These are phyloP conservation scores for Zopfochytrium polystomum DNA, from an alignment of 371 early-diverging fungal species.

Conservation along the genomic window DNA sequence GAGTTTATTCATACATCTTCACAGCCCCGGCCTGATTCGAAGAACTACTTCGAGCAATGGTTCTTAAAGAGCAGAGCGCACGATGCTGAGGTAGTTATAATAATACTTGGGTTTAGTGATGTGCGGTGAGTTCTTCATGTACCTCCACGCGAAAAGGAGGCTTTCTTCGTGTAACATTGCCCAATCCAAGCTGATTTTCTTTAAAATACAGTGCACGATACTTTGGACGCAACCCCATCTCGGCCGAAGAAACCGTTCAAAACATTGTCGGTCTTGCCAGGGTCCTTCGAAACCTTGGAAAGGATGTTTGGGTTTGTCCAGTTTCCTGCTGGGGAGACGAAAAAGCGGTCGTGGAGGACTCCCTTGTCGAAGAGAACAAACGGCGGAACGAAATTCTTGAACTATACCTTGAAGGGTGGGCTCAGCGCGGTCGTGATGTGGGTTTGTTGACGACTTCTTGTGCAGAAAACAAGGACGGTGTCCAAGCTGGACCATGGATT, in stretches of 20 bases:
- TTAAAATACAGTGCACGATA: background rate
- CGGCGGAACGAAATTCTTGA: constrained; percentile 31
- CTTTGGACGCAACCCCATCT: constrained; percentile 10
- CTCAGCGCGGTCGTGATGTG: no score
- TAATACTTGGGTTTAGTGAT: constrained; percentile 43
- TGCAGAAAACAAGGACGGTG: constrained; percentile 20
- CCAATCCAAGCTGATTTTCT: background rate
- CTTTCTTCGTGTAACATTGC: background rate
- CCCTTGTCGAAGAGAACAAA: constrained; percentile 28
- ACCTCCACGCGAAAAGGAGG: background rate
- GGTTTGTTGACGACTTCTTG: background rate
- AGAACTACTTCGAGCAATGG: constrained; percentile 27
- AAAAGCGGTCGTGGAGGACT: constrained; percentile 5
- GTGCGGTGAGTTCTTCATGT: constrained; percentile 22
- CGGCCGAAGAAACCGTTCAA: constrained; percentile 36
- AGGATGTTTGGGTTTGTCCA: constrained; percentile 39
- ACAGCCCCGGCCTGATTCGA: background rate
- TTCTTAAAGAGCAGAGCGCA: constrained; percentile 16
- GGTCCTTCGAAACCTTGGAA: constrained; percentile 34
- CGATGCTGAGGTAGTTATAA: constrained; percentile 34
- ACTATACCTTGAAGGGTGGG: constrained; percentile 24
- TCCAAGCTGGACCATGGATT: constrained; percentile 28
- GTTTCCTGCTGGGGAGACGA: constrained; percentile 31
- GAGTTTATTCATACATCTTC: background rate
- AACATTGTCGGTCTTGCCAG: constrained; percentile 34